These are phyloP conservation scores for Cyclostephanos invisitatus DNA, from an alignment of 108 stramenopile genomes.

Conservation along the genomic window DNA sequence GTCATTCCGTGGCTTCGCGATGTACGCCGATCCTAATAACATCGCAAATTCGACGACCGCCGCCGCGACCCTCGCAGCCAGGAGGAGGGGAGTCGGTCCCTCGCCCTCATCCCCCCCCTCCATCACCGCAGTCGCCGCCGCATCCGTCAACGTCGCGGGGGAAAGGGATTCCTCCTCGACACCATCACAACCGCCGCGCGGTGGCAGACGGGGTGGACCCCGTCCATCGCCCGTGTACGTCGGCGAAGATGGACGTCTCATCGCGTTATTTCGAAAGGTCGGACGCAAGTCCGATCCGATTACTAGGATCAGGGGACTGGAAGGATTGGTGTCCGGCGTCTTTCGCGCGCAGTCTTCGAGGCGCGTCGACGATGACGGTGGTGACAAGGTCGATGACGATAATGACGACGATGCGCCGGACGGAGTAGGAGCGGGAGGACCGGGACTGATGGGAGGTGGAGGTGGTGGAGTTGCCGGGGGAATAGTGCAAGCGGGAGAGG, in stretches of 20 bases:
- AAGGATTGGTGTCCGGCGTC: conserved; percentile 42
- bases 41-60: conserved; percentile 37
- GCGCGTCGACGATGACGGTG: background rate
- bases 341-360: background rate
- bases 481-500: too few relatives aligned
- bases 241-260: conserved; percentile 58
- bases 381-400: too few relatives aligned
- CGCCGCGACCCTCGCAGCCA: conserved; percentile 35
- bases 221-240: conserved; percentile 70
- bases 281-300: conserved; percentile 76
- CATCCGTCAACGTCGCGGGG: background rate
- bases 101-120: background rate
- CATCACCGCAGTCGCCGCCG: background rate
- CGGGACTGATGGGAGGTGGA: background rate
- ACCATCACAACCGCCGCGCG: background rate
- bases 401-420: too few relatives aligned
- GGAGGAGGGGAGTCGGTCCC: background rate
- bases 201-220: background rate
- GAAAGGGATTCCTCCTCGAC: too few relatives aligned
- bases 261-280: conserved; percentile 64
- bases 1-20: conserved; percentile 37
- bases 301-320: conserved; percentile 70
- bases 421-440: background rate
- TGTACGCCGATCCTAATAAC: conserved; percentile 12
- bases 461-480: too few relatives aligned